These are phyloP conservation scores for Candida oleophila DNA, from an alignment of 805 yeast species.

Conservation along the genomic window DNA sequence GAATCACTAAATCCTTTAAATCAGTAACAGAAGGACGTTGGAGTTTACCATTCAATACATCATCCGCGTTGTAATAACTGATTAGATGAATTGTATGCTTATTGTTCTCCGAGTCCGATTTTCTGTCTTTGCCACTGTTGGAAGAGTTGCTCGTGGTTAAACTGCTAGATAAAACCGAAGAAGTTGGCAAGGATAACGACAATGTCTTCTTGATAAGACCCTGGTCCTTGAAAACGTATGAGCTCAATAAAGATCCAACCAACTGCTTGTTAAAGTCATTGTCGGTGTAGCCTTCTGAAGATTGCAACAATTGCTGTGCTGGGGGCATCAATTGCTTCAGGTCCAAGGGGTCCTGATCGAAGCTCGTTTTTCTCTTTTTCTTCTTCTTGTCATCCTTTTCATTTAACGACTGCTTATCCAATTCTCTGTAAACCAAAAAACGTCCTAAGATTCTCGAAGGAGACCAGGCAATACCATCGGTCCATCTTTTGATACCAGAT, in stretches of 20 bases:
- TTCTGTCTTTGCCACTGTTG: slow-evolving; percentile 10
- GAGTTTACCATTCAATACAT: slow-evolving; percentile 60
- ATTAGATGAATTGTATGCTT: slow-evolving; percentile 66
- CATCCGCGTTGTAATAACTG: slow-evolving; percentile 75
- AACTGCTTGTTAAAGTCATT: slow-evolving; percentile 18
- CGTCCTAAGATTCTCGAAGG: slow-evolving; percentile 87
- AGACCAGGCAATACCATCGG: slow-evolving; percentile 94
- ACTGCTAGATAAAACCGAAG: background rate
- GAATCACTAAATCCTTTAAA: slow-evolving; percentile 49
- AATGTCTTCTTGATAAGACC: slow-evolving; percentile 85
- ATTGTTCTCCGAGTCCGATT: slow-evolving; percentile 22
- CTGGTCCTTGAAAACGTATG: slow-evolving; percentile 62
- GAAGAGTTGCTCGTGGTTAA: slow-evolving; percentile 8
- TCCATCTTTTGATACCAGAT: slow-evolving; percentile 90
- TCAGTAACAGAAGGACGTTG: slow-evolving; percentile 56
- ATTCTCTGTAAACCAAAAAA: slow-evolving; percentile 78
- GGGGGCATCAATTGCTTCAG: slow-evolving; percentile 8
- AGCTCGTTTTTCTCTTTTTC: slow-evolving; percentile 24
- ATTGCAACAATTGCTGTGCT: slow-evolving; percentile 9
- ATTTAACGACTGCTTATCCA: slow-evolving; percentile 37
- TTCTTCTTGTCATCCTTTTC: slow-evolving; percentile 46
- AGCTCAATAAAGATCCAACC: slow-evolving; percentile 53
- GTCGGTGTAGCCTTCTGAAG: slow-evolving; percentile 2
- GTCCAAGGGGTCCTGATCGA: slow-evolving; percentile 12
- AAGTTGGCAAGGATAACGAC: slow-evolving; percentile 44